Conservation (phyloP, 2,329 filamentous ascomycete species). For the Colletotrichum tropicicola region DNA sequence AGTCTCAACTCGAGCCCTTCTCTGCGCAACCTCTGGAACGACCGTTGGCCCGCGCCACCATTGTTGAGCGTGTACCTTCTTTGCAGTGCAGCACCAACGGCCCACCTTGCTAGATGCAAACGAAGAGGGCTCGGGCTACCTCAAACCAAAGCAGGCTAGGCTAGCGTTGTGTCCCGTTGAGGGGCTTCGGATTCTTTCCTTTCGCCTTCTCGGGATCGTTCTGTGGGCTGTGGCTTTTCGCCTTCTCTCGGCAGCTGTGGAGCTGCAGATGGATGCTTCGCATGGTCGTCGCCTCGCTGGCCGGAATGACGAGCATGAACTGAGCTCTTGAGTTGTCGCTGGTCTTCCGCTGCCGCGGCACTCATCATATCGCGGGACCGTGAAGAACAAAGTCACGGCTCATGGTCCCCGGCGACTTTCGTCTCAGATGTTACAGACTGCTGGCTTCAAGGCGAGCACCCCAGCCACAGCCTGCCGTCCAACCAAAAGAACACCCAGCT, state of each 20-base stretch:
- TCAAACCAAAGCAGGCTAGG: background rate
- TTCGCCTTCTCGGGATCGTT: background rate
- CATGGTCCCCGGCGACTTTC: background rate
- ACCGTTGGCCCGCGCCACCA: background rate
- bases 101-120: background rate
- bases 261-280: too few species aligned
- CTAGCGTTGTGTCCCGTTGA: background rate
- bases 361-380: too few species aligned
- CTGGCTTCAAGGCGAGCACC: background rate
- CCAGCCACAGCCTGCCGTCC: conserved; percentile 1
- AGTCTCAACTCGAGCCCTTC: too few species aligned
- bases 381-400: too few species aligned
- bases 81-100: too few species aligned
- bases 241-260: background rate
- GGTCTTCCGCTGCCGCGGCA: too few species aligned
- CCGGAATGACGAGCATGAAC: background rate
- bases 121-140: background rate
- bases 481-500: background rate
- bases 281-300: too few species aligned
- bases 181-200: background rate
- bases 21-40: background rate
- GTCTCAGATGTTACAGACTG: conserved; percentile 1
- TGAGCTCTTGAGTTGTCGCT: background rate
- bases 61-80: too few species aligned
- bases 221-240: background rate